phyloP scores from a whole-genome alignment of 257 asterid genomes.

The Sherardia arvensis region DNA sequence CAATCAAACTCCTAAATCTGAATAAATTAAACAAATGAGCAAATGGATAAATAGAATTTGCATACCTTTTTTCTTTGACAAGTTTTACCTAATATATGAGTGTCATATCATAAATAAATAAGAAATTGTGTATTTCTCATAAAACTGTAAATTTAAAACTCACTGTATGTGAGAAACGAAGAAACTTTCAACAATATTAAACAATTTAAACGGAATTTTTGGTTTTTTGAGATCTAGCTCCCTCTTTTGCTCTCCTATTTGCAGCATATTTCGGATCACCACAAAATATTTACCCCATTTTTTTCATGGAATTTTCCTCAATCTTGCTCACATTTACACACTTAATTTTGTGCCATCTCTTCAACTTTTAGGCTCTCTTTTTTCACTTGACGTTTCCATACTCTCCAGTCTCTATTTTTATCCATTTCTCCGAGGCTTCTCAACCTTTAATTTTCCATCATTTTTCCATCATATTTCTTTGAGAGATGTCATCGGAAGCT shows the following conservation, averaged over 20 bases:
- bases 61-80: too few species aligned
- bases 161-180: too few species aligned
- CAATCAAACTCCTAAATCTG: too few species aligned
- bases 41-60: too few species aligned
- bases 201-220: too few species aligned
- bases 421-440: background rate
- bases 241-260: background rate
- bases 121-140: too few species aligned
- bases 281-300: slow-evolving; percentile 21
- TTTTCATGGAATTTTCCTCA: slow-evolving; percentile 1
- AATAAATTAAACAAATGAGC: too few species aligned
- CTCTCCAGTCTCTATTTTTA: background rate
- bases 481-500: background rate
- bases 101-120: too few species aligned
- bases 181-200: too few species aligned
- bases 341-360: background rate
- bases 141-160: too few species aligned
- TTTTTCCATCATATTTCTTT: background rate
- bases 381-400: background rate
- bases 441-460: background rate
- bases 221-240: background rate
- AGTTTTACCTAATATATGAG: too few species aligned
- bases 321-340: background rate
- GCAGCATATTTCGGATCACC: slow-evolving; percentile 31
- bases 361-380: background rate